phyloP scores from a whole-genome alignment of 2,329 filamentous ascomycete species.

The Penicillium aurantiogriseum region DNA sequence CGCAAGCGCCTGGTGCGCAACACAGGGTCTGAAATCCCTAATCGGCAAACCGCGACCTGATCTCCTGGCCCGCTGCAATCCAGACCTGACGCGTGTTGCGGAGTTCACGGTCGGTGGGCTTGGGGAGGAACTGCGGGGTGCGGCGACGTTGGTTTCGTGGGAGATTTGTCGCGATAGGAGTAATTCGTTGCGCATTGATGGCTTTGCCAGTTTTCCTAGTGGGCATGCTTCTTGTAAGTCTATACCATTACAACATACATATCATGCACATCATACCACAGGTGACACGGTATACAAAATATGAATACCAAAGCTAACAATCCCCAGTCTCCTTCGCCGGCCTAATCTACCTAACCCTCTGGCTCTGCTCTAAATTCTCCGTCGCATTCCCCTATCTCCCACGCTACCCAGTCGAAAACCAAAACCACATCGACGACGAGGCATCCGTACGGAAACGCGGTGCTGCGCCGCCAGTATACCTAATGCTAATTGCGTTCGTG shows the following conservation, averaged over 20 bases:
- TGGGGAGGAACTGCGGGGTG: slow-evolving; percentile 49
- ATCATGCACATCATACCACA: not conserved
- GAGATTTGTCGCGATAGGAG: slow-evolving; percentile 68
- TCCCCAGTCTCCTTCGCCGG: slow-evolving; percentile 68
- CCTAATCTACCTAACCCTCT: slow-evolving; percentile 80
- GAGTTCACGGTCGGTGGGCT: slow-evolving; percentile 64
- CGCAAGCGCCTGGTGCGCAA: slow-evolving; percentile 73
- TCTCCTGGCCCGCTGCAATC: slow-evolving; percentile 68
- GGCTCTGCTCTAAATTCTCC: slow-evolving; percentile 64
- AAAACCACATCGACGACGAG: slow-evolving; percentile 21
- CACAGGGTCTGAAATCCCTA: slow-evolving; percentile 77
- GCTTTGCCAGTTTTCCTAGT: slow-evolving; percentile 80
- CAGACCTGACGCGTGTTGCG: slow-evolving; percentile 64
- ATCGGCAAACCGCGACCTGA: slow-evolving; percentile 66
- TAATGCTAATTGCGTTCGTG: slow-evolving; percentile 68
- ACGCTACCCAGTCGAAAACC: slow-evolving; percentile 27
- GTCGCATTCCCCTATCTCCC: slow-evolving; percentile 47
- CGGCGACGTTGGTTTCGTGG: slow-evolving; percentile 70
- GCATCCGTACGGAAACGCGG: slow-evolving; percentile 65
- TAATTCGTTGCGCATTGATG: slow-evolving; percentile 66
- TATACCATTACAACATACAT: not conserved
- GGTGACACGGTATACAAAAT: no score
- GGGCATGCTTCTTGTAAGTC: slow-evolving; percentile 68
- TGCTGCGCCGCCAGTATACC: slow-evolving; percentile 73
- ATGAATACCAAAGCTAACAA: not conserved